These are phyloP conservation scores for Musa beccarii DNA, from an alignment of 176 grass and related monocot genomes.

Conservation along the genomic window DNA sequence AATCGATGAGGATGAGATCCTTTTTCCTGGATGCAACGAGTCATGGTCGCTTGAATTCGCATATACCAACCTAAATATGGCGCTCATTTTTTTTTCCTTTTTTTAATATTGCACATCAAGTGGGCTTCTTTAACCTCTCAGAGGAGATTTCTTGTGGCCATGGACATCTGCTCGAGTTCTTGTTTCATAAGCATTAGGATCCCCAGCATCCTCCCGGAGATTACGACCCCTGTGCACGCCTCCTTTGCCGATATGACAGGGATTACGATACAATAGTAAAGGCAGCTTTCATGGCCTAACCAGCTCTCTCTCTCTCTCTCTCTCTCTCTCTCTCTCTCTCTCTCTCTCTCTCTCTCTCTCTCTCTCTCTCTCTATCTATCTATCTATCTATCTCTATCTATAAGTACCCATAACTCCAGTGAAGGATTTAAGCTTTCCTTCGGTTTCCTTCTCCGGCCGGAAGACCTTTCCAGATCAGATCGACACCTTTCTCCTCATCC, in stretches of 20 bases:
- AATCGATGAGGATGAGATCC: not conserved
- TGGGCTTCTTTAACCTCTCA: not conserved
- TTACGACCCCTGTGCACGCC: conserved; percentile 8
- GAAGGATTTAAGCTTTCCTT: not conserved
- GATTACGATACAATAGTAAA: conserved; percentile 1
- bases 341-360: not conserved
- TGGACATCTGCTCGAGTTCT: not conserved
- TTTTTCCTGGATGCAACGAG: not conserved
- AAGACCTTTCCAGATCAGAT: not conserved
- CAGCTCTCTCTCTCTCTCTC: not conserved
- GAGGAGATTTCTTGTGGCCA: conserved; percentile 7
- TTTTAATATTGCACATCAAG: not conserved
- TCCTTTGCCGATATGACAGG: conserved; percentile 8
- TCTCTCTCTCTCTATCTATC: not conserved
- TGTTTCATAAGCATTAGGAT: not conserved
- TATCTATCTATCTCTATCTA: not conserved
- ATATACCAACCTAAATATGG: too few relatives aligned
- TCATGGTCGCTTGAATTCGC: not conserved
- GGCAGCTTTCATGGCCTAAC: not conserved
- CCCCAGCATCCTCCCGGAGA: conserved; percentile 5
- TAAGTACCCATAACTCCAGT: not conserved
- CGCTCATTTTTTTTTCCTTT: not conserved
- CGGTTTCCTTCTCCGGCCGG: not conserved
- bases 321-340: not conserved
- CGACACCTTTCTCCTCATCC: not conserved